Conservation (phyloP, 1,284 basidiomycete genomes). For the Apiotrichum siamense region DNA sequence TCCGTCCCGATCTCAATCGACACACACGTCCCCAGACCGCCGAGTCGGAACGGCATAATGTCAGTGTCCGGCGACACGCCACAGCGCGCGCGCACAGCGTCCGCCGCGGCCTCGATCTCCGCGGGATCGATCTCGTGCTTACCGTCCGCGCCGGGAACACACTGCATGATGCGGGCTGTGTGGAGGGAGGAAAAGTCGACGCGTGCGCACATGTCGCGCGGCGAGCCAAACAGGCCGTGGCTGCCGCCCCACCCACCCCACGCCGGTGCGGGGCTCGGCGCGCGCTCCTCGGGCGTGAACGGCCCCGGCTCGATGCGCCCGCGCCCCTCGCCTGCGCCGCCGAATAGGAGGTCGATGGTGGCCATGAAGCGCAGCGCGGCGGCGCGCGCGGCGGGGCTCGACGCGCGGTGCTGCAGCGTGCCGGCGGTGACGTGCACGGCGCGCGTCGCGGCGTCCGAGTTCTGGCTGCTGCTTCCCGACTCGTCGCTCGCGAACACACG, state of each 20-base stretch:
- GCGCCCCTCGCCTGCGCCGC: neutral
- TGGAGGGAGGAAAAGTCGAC: neutral
- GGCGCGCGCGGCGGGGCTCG: neutral
- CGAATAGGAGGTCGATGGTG: neutral
- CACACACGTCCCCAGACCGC: neutral
- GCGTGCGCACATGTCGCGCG: neutral
- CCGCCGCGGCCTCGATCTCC: neutral
- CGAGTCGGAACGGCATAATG: neutral
- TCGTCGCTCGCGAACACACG: neutral
- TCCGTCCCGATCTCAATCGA: neutral
- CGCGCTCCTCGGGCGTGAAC: neutral
- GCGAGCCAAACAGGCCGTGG: neutral
- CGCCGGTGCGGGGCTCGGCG: neutral
- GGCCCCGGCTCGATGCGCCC: neutral
- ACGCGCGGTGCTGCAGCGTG: neutral
- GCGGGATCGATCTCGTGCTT: neutral
- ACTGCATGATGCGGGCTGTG: slow-evolving; percentile 1
- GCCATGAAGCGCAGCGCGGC: slow-evolving; percentile 5
- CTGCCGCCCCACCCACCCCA: slow-evolving; percentile 1
- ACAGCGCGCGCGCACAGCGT: slow-evolving; percentile 1
- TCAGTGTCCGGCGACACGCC: neutral
- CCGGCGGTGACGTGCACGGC: neutral
- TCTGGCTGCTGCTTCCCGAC: neutral
- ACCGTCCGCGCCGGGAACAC: neutral
- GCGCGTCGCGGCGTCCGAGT: neutral